Evolutionary conservation across 805 yeast genomes (phyloP), one percentile per base, ranked within the genome.

Genomic region (Myxozyma sirexii): DNA sequence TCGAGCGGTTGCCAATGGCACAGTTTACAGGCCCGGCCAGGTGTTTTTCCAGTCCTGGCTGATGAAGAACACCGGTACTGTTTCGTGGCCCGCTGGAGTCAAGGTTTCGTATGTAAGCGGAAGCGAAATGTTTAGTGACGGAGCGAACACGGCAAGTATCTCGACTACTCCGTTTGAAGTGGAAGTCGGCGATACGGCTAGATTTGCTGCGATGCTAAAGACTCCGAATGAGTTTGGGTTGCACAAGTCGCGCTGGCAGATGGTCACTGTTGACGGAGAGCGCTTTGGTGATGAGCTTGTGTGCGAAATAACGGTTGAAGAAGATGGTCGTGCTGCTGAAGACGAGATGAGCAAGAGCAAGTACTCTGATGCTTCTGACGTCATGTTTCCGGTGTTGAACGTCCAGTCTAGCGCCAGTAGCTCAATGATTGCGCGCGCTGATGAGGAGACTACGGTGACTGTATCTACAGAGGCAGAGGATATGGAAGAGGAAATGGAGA

Each of bases 1-100:
- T 19, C 59, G 54, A 47, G 54, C 48, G 15, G 59, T 61, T 10
- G 24, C 38, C 27, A 57, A 58, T 26, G 56, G 59, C 15, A 21
- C 47, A 4, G 41, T 47, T 17, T 57, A 26, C 46, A 48, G 59
- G n/a, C 52, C 60, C 4, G 58, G 55, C 15, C 57, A 59, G 39
- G 38, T 52, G 23, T 62, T 62, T 42, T 59, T 57, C 47, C 65
- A 63, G 38, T 61, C 65, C 7, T 63, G 66, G 66, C 35, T 54
- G 6, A 7, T 63, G 41, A 54, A 51, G 50, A 63, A 63, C 60
- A 41, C 27, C 19, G 66, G 66, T 23, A 10, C 15, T 2, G 43
- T n/a, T 17, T 48, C 50, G 15, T 63, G 66, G 66, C 62, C 65
- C 2, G 58, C 57, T 1, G 65, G 65, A 13, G 53, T 56, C 21